phyloP scores from a whole-genome alignment of 1,139 yeast species.

The Hemisphaericaspora xylofermentans region DNA sequence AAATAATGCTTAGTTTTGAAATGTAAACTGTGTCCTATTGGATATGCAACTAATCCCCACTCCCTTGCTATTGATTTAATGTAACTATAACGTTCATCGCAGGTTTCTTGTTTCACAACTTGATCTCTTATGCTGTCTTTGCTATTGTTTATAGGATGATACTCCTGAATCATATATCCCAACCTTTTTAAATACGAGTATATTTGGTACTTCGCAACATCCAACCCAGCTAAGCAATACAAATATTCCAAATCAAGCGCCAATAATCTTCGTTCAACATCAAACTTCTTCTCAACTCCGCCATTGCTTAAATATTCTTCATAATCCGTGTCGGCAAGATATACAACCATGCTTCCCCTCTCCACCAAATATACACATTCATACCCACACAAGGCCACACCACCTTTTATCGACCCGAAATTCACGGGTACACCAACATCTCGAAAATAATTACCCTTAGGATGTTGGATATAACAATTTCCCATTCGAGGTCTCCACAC shows the following conservation, averaged over 20 bases:
- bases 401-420: constrained; percentile 26
- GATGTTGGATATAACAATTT: constrained; percentile 50
- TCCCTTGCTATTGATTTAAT: constrained; percentile 7
- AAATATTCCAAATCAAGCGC: constrained; percentile 66
- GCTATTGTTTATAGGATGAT: neutral
- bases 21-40: constrained; percentile 17
- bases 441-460: constrained; percentile 72
- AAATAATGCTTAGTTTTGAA: constrained; percentile 32
- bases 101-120: neutral
- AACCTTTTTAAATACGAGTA: constrained; percentile 74
- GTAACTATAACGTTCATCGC: neutral
- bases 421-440: constrained; percentile 61
- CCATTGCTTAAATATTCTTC: constrained; percentile 15
- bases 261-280: constrained; percentile 22
- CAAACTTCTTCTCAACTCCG: constrained; percentile 24
- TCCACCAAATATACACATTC: constrained; percentile 80
- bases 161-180: constrained; percentile 63
- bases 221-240: constrained; percentile 52
- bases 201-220: constrained; percentile 60
- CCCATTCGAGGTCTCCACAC: constrained; percentile 46
- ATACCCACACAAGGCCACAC: constrained; percentile 56
- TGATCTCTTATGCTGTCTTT: neutral
- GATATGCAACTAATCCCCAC: constrained; percentile 15
- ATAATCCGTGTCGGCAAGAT: constrained; percentile 26
- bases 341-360: constrained; percentile 74